Evolutionary conservation across 306 rosid genomes (phyloP).

Genomic region (Hippophae rhamnoides): DNA sequence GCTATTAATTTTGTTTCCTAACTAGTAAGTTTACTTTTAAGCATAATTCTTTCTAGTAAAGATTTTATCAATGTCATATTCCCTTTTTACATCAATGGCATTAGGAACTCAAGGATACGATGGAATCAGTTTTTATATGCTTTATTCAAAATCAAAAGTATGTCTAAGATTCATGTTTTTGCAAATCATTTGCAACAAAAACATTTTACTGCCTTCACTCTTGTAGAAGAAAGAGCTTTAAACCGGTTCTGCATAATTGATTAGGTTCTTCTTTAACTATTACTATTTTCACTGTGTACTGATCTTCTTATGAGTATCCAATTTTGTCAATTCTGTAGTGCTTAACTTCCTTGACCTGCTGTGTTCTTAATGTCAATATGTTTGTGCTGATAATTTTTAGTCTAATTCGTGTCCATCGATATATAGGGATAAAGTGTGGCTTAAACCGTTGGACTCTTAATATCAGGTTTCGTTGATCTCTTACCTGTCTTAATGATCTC

Average conservation of each 20-base stretch:
- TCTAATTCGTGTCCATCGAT: constrained; percentile 27
- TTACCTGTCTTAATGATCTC: constrained; percentile 7
- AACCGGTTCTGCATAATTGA: background rate
- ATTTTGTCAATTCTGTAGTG: background rate
- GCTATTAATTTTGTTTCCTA: background rate
- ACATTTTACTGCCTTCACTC: background rate
- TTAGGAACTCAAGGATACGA: no score
- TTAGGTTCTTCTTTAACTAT: background rate
- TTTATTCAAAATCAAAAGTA: background rate
- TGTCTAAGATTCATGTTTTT: background rate
- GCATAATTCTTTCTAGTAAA: no score
- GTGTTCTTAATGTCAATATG: background rate
- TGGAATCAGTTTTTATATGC: background rate
- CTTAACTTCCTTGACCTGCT: background rate
- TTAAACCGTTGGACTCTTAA: constrained; percentile 18
- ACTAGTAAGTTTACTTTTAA: no score
- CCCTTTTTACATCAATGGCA: no score
- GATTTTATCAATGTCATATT: no score
- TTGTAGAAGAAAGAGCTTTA: background rate
- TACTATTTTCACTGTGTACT: no score
- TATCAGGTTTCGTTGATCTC: constrained; percentile 19
- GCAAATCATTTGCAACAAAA: background rate
- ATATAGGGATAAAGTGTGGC: constrained; percentile 32
- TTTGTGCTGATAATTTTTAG: constrained; percentile 5
- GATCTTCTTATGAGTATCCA: background rate